These are phyloP conservation scores for Plantago lanceolata DNA, from an alignment of 305 asterid genomes.

Conservation along the genomic window DNA sequence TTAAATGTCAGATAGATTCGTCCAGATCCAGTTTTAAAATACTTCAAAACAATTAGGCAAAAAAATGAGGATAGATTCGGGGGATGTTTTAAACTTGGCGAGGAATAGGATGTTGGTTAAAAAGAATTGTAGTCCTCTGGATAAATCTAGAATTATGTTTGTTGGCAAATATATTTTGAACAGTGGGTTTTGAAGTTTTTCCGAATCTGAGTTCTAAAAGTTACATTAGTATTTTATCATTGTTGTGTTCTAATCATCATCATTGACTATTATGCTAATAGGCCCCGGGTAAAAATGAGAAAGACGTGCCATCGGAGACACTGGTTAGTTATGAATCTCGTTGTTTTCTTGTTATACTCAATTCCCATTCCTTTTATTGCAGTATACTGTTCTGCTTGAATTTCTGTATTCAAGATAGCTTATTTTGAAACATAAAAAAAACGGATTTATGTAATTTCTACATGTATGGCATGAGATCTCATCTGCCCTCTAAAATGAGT, in stretches of 20 bases:
- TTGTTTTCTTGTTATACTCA: constrained; percentile 8
- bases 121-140: constrained; percentile 10
- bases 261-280: constrained; percentile 30
- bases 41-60: background rate
- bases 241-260: constrained; percentile 8
- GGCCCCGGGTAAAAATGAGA: constrained; percentile 96
- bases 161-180: constrained; percentile 13
- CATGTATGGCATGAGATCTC: background rate
- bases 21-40: background rate
- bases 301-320: constrained; percentile 80
- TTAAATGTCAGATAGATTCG: background rate
- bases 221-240: background rate
- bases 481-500: background rate
- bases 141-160: background rate
- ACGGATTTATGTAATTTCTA: background rate
- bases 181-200: constrained; percentile 8
- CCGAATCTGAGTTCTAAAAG: background rate
- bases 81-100: constrained; percentile 10
- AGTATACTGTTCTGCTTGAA: constrained; percentile 1
- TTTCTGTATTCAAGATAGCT: background rate
- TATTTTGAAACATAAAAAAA: background rate
- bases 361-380: constrained; percentile 2
- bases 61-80: too few species aligned
- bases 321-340: constrained; percentile 48
- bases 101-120: constrained; percentile 13